phyloP scores from a whole-genome alignment of 179 eudicot genomes.

The Heliamphora pulchella region DNA sequence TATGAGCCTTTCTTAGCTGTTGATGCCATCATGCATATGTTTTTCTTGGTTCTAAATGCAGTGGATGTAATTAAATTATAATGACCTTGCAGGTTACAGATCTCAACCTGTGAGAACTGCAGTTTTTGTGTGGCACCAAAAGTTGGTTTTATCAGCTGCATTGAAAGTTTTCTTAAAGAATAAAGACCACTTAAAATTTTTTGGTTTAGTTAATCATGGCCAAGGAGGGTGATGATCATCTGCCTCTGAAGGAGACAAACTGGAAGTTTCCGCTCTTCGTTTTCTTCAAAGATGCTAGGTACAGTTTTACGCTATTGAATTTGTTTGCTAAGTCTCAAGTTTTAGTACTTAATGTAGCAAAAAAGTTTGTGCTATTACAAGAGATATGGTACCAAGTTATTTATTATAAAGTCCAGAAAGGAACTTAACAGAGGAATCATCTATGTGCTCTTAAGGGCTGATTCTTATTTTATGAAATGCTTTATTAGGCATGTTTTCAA shows the following conservation, averaged over 20 bases:
- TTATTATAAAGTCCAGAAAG: neutral
- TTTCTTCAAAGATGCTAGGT: conserved; percentile 75
- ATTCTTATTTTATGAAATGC: conserved; percentile 7
- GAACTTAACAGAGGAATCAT: neutral
- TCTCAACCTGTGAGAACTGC: conserved; percentile 1
- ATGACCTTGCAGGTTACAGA: conserved; percentile 14
- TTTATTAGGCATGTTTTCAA: conserved; percentile 61
- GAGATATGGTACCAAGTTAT: neutral
- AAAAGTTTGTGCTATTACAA: neutral
- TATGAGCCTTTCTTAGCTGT: neutral
- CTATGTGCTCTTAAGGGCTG: neutral
- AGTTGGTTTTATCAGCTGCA: conserved; percentile 16
- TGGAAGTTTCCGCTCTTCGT: conserved; percentile 48
- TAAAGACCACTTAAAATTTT: neutral
- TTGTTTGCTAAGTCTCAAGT: neutral
- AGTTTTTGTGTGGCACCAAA: conserved; percentile 7
- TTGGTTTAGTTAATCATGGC: conserved; percentile 30
- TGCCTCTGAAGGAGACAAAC: conserved; percentile 22
- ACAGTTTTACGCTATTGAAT: neutral
- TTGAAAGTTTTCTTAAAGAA: neutral
- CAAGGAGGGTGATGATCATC: conserved; percentile 27
- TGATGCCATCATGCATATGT: neutral
- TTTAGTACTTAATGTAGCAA: neutral
- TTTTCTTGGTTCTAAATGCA: conserved; percentile 2
- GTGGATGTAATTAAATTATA: conserved; percentile 8